These are phyloP conservation scores for Solanum hybrid DNA, from an alignment of 305 asterid genomes.

Conservation along the genomic window DNA sequence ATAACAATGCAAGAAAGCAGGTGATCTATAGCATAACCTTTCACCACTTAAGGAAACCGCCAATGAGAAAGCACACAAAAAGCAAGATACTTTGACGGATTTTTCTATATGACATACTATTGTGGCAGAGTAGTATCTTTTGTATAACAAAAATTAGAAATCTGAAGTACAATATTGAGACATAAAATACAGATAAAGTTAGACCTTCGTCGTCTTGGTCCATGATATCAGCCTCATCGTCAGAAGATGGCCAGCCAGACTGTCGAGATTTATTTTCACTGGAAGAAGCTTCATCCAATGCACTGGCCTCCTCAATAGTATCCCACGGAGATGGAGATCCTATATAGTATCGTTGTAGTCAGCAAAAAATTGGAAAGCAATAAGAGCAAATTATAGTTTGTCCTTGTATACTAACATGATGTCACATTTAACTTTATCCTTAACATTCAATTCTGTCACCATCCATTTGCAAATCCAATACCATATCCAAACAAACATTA, in stretches of 20 bases:
- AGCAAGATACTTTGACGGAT: background rate
- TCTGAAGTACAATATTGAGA: background rate
- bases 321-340: constrained; percentile 44
- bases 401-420: background rate
- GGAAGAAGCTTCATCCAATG: constrained; percentile 45
- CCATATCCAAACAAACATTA: background rate
- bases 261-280: constrained; percentile 21
- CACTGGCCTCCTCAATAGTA: constrained; percentile 29
- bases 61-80: constrained; percentile 2
- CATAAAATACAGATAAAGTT: background rate
- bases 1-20: background rate
- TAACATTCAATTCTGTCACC: background rate
- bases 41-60: background rate
- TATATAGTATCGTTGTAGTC: constrained; percentile 9
- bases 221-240: constrained; percentile 24
- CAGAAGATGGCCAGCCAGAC: constrained; percentile 11
- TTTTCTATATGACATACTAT: background rate
- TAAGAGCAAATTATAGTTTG: background rate
- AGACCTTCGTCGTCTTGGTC: constrained; percentile 47
- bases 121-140: background rate
- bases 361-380: background rate
- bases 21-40: background rate
- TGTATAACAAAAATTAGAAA: background rate
- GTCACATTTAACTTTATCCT: background rate
- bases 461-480: background rate